A percentile compares a stretch with the other conserved stretches of the same genome.
Evolutionary conservation across 2,329 filamentous ascomycete species (phyloP).

Genomic region (Thielaviopsis euricoi): DNA sequence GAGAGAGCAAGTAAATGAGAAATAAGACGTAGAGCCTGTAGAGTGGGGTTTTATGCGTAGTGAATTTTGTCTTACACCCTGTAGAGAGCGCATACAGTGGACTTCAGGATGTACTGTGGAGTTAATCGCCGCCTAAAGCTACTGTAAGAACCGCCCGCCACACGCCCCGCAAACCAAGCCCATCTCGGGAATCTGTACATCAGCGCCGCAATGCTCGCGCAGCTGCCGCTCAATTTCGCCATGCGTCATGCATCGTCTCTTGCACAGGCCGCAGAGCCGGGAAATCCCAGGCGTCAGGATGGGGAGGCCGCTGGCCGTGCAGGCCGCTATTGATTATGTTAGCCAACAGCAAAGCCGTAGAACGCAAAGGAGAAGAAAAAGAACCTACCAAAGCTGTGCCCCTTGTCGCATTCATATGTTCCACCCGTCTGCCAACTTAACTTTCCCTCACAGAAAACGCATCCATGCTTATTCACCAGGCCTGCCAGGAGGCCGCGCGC

Average conservation of each 20-base stretch:
- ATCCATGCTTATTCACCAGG: slow-evolving; percentile 21
- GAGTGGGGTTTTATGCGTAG: not conserved
- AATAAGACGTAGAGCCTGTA: too few relatives aligned
- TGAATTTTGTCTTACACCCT: not conserved
- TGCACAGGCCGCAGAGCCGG: slow-evolving; percentile 37
- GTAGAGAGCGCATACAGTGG: not conserved
- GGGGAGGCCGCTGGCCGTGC: slow-evolving; percentile 35
- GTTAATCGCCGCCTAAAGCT: not conserved
- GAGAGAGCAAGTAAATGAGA: not conserved
- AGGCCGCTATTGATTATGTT: slow-evolving; percentile 25
- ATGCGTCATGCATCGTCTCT: slow-evolving; percentile 13
- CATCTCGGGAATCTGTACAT: not conserved
- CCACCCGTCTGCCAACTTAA: slow-evolving; percentile 19
- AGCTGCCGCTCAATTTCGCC: slow-evolving; percentile 2
- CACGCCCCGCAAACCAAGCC: slow-evolving; percentile 7
- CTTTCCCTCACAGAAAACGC: slow-evolving; percentile 29
- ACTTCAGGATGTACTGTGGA: too few relatives aligned
- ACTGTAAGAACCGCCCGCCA: slow-evolving; percentile 6
- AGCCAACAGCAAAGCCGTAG: not conserved
- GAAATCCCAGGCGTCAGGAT: slow-evolving; percentile 38
- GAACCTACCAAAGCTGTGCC: slow-evolving; percentile 25
- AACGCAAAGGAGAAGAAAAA: not conserved
- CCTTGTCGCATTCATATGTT: slow-evolving; percentile 23
- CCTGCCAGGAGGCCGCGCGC: not conserved
- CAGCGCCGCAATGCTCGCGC: not conserved